Percentiles rank a stretch among this genome's conserved stretches.
Evolutionary conservation across 2,329 filamentous ascomycete species (phyloP).

Genomic region (Nigrograna mackinnonii): DNA sequence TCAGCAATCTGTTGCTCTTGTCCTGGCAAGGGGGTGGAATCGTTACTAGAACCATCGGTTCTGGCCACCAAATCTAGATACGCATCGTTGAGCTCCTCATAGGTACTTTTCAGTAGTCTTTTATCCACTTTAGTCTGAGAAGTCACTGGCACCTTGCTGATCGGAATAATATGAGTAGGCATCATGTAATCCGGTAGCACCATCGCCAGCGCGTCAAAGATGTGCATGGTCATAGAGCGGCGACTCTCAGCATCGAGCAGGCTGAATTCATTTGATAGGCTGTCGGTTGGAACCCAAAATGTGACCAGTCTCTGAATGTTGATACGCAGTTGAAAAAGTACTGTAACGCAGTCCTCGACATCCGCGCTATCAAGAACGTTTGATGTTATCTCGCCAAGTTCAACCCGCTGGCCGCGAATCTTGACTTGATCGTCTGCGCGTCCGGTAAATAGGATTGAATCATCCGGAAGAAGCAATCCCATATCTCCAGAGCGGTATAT

Average conservation of each 20-base stretch:
- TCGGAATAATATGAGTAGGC: slow-evolving; percentile 72
- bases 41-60: slow-evolving; percentile 30
- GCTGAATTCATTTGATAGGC: slow-evolving; percentile 30
- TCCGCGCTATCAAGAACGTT: slow-evolving; percentile 56
- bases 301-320: slow-evolving; percentile 61
- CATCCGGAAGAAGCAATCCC: slow-evolving; percentile 77
- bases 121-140: slow-evolving; percentile 76
- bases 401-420: slow-evolving; percentile 77
- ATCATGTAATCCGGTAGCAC: slow-evolving; percentile 77
- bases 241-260: slow-evolving; percentile 43
- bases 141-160: slow-evolving; percentile 72
- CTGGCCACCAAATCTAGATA: slow-evolving; percentile 49
- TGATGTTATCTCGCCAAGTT: slow-evolving; percentile 75
- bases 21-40: slow-evolving; percentile 53
- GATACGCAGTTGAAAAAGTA: slow-evolving; percentile 56
- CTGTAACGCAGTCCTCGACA: slow-evolving; percentile 66
- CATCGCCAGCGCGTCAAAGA: slow-evolving; percentile 61
- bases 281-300: slow-evolving; percentile 65
- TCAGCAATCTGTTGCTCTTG: slow-evolving; percentile 61
- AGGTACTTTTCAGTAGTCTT: slow-evolving; percentile 52
- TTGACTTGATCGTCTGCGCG: slow-evolving; percentile 81
- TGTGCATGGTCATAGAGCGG: slow-evolving; percentile 25
- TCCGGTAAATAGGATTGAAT: slow-evolving; percentile 73
- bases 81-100: slow-evolving; percentile 50
- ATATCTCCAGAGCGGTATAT: slow-evolving; percentile 84